Percentiles rank a stretch among this genome's conserved stretches.
Conservation (phyloP, 495 filamentous ascomycete genomes). For the Neurospora terricola region DNA sequence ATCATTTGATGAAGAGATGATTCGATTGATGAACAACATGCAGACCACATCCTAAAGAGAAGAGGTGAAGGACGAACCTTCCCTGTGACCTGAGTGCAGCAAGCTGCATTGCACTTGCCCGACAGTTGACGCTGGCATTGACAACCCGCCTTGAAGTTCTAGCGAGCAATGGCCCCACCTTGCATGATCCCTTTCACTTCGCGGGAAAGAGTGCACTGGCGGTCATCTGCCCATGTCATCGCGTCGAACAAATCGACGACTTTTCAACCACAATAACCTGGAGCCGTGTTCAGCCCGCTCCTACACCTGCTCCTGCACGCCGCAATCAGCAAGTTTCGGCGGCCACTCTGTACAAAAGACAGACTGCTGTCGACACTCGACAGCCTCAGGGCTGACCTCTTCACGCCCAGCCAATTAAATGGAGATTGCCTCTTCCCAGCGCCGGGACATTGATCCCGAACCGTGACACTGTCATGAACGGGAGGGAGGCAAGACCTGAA, state of each 20-base stretch:
- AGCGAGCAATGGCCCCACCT: background rate
- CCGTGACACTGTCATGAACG: background rate
- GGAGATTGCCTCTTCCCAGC: background rate
- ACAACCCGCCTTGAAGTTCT: background rate
- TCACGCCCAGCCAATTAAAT: background rate
- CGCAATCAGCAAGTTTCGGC: background rate
- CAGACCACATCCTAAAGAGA: background rate
- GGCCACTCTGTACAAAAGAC: background rate
- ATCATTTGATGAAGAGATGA: background rate
- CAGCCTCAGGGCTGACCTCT: background rate
- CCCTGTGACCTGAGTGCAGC: background rate
- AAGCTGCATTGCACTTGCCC: background rate
- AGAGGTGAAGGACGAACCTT: background rate
- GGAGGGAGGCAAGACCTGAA: background rate
- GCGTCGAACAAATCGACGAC: background rate
- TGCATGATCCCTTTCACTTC: background rate
- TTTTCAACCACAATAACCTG: background rate
- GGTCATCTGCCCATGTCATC: background rate
- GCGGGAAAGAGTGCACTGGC: background rate
- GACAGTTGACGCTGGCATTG: background rate
- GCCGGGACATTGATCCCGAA: background rate
- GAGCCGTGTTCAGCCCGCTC: background rate
- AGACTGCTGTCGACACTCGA: background rate
- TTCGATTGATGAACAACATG: background rate
- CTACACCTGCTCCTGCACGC: background rate